Base-by-base conservation (phyloP, 225 moss, liverwort and hornwort species). In the Bryum argenteum region DNA sequence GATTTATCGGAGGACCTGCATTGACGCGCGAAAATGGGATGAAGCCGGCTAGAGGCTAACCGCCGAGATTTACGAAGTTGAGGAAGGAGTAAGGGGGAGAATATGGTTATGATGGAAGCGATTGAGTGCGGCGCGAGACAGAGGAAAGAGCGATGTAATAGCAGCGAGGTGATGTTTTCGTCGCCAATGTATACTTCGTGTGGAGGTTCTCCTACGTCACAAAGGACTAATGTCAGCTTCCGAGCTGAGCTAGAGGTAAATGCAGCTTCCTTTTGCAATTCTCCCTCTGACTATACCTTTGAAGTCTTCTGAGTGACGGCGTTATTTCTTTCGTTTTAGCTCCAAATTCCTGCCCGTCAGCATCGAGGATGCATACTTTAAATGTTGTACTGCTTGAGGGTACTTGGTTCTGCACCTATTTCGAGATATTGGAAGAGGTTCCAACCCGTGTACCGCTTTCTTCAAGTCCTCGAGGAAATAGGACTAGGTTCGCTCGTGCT, bases 41-140 rank as follows among this genome's bases (percentile, higher is more conserved):
- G 74, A 78, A 57, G 37, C 66, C 45, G 48, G 51, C 56, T 66
- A 50, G 61, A 71, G 53, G 68, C 41, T 38, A 75, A 71, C 58
- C 63, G 66, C 68, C 64, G 72, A 69, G 55, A 20, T 61, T 13
- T 66, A 53, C 57, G 22, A 67, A 42, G 62, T 39, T 73, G 71
- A 67, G 59, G 63, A 52, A 79, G 60, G 74, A 77, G 79, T 70
- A 70, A n/a, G 62, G 66, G 66, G 57, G 39, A 72, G 72, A 78
- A 66, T 58, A 72, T 82, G 79, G 79, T 73, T 73, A 75, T 68
- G 79, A 82, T 82, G 85, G 82, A 85, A 64, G 40, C 79, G 71
- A 63, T 71, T 70, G 82, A 82, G 59, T 22, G 66, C 56, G 85
- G 79, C 67, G 37, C 38, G 50, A 70, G 66, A 71, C 76, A 54